Conservation (phyloP, 2,329 filamentous ascomycete species). For the Aspergillus hortae region DNA sequence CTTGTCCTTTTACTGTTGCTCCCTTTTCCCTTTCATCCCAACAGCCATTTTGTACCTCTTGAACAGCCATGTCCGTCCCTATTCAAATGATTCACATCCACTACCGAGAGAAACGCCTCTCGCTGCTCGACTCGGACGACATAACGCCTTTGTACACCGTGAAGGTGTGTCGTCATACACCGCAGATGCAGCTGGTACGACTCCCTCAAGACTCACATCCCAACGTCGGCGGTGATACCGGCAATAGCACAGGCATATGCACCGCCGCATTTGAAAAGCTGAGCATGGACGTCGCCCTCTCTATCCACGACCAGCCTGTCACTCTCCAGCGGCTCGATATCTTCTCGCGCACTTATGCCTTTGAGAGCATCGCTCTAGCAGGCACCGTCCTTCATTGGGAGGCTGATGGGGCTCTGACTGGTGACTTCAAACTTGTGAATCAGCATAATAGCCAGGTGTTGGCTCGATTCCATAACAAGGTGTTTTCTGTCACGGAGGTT, state of each 20-base stretch:
- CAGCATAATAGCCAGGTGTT: background rate
- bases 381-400: background rate
- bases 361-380: background rate
- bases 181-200: slow-evolving; percentile 7
- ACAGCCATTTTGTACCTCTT: background rate
- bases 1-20: too few species aligned
- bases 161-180: slow-evolving; percentile 1
- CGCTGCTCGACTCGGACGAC: slow-evolving; percentile 2
- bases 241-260: background rate
- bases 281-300: slow-evolving; percentile 3
- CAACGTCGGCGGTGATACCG: background rate
- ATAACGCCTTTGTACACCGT: slow-evolving; percentile 3
- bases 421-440: slow-evolving; percentile 3
- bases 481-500: slow-evolving; percentile 5
- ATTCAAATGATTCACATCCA: slow-evolving; percentile 7
- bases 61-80: background rate
- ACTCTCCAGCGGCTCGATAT: background rate
- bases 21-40: background rate
- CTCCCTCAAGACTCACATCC: background rate
- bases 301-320: background rate
- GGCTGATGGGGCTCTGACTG: background rate
- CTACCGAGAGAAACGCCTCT: slow-evolving; percentile 2
- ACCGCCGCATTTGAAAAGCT: background rate
- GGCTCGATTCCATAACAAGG: slow-evolving; percentile 3
- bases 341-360: slow-evolving; percentile 2